Evolutionary conservation across 2,329 filamentous ascomycete genomes (phyloP).

Genomic region (Cordyceps cicadae): DNA sequence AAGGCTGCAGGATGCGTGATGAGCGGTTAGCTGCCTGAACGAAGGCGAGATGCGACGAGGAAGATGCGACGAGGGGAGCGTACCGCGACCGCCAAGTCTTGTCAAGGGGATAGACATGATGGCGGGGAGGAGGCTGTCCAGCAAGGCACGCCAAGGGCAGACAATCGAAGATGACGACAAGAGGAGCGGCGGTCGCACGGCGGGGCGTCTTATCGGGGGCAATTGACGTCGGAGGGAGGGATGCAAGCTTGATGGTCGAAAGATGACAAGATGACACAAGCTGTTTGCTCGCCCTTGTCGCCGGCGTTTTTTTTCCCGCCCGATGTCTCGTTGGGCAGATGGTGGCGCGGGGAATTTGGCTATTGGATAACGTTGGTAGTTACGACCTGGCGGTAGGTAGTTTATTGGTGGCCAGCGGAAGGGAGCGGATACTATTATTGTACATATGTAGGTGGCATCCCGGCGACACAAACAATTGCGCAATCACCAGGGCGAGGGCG

Average conservation of each 20-base stretch:
- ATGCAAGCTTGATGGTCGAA: not conserved
- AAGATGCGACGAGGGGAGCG: constrained; percentile 13
- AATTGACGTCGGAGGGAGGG: not conserved
- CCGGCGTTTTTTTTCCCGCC: not conserved
- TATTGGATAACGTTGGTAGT: too few species aligned
- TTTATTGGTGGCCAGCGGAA: too few species aligned
- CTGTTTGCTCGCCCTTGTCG: not conserved
- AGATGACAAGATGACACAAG: not conserved
- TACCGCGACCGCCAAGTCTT: constrained; percentile 38
- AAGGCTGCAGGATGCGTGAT: constrained; percentile 62
- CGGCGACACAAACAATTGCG: not conserved
- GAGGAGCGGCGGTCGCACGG: not conserved
- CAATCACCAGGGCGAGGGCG: not conserved
- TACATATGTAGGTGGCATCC: not conserved
- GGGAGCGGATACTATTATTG: not conserved
- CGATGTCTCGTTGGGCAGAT: not conserved
- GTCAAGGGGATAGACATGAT: constrained; percentile 35
- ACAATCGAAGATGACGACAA: not conserved
- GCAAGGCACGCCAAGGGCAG: too few species aligned
- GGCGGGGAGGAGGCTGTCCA: not conserved
- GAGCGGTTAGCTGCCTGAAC: not conserved
- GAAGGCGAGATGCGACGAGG: not conserved
- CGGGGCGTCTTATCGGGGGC: not conserved
- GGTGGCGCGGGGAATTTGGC: not conserved
- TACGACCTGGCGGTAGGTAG: too few species aligned